Evolutionary conservation across 768 basidiomycete genomes (phyloP), one percentile per base, ranked within the genome.

Genomic region (Amanita subjunquillea): DNA sequence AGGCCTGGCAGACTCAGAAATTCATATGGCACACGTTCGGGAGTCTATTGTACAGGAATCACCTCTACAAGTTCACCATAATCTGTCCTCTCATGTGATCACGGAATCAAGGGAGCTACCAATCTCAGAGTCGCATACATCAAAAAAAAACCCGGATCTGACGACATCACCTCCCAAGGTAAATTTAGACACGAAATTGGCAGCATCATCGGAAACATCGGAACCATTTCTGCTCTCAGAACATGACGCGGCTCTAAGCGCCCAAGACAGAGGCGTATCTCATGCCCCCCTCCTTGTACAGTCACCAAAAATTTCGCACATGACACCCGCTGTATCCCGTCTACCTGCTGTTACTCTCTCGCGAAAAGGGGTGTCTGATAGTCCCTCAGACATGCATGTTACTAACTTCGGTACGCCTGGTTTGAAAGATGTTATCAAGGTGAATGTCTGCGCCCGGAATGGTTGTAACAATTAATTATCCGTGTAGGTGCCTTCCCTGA

Each of bases 351-450:
- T 17, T n/a, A 13, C 32, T 37, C 23, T n/a, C 25, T 27, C 44
- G 12, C 23, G 30, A 23, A 48, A 38, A 25, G 47, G 47, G 9
- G 27, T 13, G 4, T 10, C 17, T 32, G 50, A 48, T 30, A 7
- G 41, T 53, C 30, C 46, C 54, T 25, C 67, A 52, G 63, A 72
- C 51, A 61, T 63, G 60, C 12, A 50, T 15, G 20, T 29, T 15
- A 50, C 20, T 39, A 57, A 59, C 50, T 57, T 71, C 36, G 69
- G 70, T 23, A 65, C 80, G 0, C 82, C 83, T 1, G 83, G 80
- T 3, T 67, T 87, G 30, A 87, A 82, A 60, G 85, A 89, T 60
- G 82, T 85, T 15, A 65, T 87, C 25, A 87, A 87, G 78, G 85
- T 83, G 63, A 42, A 52, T 44, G 30, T 20, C 27, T 52, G 43